These are phyloP conservation scores for Falciphora oryzae DNA, from an alignment of 2,329 filamentous ascomycete genomes.

Conservation along the genomic window DNA sequence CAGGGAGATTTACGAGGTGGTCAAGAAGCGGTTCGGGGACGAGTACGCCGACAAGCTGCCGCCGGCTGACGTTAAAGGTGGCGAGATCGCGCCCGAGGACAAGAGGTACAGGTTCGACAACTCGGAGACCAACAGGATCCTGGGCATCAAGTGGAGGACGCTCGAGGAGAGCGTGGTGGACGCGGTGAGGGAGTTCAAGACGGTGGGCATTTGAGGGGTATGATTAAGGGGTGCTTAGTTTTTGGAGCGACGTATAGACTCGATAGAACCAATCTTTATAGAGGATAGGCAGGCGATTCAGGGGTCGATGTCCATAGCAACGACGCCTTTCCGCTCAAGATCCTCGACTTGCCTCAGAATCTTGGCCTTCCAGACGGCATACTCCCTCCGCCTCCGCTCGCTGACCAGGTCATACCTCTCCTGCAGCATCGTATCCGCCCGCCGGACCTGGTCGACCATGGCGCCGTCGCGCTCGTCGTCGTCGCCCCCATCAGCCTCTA, in stretches of 20 bases:
- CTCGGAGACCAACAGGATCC: constrained; percentile 47
- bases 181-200: constrained; percentile 58
- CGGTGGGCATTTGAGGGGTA: not conserved
- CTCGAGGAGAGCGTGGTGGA: constrained; percentile 60
- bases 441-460: constrained; percentile 35
- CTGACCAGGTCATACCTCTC: constrained; percentile 67
- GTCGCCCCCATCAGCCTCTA: constrained; percentile 19
- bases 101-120: constrained; percentile 52
- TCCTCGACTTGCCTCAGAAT: constrained; percentile 48
- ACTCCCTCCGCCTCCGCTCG: constrained; percentile 55
- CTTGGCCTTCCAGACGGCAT: constrained; percentile 55
- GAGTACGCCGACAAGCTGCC: constrained; percentile 43
- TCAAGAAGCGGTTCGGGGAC: constrained; percentile 40
- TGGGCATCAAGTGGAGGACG: constrained; percentile 57
- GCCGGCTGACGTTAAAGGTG: constrained; percentile 35
- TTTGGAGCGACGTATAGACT: not conserved
- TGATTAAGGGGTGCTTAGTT: too few relatives aligned
- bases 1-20: constrained; percentile 35
- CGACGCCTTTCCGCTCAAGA: constrained; percentile 11
- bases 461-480: constrained; percentile 17
- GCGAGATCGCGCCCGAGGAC: constrained; percentile 32
- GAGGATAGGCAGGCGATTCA: constrained; percentile 7
- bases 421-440: constrained; percentile 67
- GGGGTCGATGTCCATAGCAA: constrained; percentile 15
- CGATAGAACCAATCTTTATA: not conserved